These are phyloP conservation scores for Leccinum longicurvipes DNA, from an alignment of 768 basidiomycete species.

Conservation along the genomic window DNA sequence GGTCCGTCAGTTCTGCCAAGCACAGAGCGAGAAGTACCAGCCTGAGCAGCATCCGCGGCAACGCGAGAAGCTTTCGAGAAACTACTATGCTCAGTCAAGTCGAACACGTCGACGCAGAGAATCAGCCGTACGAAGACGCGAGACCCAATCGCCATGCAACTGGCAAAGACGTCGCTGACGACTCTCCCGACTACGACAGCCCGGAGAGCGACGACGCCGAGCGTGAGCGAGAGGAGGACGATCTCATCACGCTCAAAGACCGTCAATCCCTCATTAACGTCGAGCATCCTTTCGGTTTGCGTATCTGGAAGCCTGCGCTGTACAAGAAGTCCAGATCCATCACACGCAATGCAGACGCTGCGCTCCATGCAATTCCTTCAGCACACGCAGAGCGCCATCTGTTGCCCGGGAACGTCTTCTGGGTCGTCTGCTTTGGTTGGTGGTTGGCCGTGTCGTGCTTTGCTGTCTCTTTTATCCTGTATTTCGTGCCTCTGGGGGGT, in stretches of 20 bases:
- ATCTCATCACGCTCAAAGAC: constrained; percentile 90
- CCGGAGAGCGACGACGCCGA: constrained; percentile 32
- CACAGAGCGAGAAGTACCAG: constrained; percentile 59
- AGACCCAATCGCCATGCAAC: constrained; percentile 14
- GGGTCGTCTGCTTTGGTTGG: constrained; percentile 89
- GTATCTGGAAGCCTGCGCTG: constrained; percentile 98
- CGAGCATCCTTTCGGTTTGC: constrained; percentile 97
- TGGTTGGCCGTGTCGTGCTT: constrained; percentile 81
- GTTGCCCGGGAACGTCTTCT: constrained; percentile 91
- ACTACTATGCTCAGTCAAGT: constrained; percentile 45
- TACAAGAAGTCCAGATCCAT: constrained; percentile 98
- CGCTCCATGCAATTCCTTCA: constrained; percentile 88
- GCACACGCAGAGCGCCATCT: constrained; percentile 92
- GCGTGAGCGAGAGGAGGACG: constrained; percentile 49
- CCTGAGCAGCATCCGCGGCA: constrained; percentile 53
- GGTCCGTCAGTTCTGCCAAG: constrained; percentile 50
- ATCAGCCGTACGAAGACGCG: constrained; percentile 35
- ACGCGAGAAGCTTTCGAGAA: constrained; percentile 44
- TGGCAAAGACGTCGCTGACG: constrained; percentile 46
- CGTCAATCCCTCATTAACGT: constrained; percentile 98
- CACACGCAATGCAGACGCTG: constrained; percentile 93
- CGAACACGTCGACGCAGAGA: constrained; percentile 44
- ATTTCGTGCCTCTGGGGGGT: constrained; percentile 76
- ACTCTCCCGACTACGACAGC: constrained; percentile 39
- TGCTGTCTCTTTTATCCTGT: constrained; percentile 62